Conservation (phyloP, 495 filamentous ascomycete genomes). For the Hypoxylon rickii region DNA sequence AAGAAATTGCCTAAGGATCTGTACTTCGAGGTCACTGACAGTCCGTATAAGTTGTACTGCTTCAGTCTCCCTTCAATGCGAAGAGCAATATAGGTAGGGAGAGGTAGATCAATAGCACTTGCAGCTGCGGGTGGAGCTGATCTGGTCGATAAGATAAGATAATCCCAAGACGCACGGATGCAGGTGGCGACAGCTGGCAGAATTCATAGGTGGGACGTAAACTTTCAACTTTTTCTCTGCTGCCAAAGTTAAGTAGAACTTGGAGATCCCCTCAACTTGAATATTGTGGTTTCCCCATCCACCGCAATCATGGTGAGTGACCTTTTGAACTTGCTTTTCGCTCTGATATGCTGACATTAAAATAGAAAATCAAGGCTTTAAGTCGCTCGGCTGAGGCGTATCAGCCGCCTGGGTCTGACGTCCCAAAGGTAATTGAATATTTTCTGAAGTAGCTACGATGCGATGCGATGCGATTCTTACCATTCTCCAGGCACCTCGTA, state of each 20-base stretch:
- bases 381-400: conserved; percentile 75
- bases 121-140: too few species aligned
- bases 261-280: conserved; percentile 3
- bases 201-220: conserved; percentile 21
- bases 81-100: too few species aligned
- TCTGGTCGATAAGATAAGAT: background rate
- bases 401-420: conserved; percentile 77
- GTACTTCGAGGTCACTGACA: too few species aligned
- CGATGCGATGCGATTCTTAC: conserved; percentile 6
- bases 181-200: conserved; percentile 9
- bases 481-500: conserved; percentile 62
- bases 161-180: background rate
- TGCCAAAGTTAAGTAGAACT: conserved; percentile 1
- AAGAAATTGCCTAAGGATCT: too few species aligned
- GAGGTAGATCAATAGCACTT: too few species aligned
- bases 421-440: conserved; percentile 55
- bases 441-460: background rate
- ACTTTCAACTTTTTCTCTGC: conserved; percentile 21
- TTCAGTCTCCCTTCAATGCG: too few species aligned
- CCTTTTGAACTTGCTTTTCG: background rate
- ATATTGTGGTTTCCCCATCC: conserved; percentile 3
- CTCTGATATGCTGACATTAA: conserved; percentile 4
- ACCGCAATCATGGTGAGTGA: conserved; percentile 21
- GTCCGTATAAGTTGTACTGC: too few species aligned
- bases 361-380: conserved; percentile 88